phyloP scores from a whole-genome alignment of 148 eudicot species.

The Rhododendron simsii region DNA sequence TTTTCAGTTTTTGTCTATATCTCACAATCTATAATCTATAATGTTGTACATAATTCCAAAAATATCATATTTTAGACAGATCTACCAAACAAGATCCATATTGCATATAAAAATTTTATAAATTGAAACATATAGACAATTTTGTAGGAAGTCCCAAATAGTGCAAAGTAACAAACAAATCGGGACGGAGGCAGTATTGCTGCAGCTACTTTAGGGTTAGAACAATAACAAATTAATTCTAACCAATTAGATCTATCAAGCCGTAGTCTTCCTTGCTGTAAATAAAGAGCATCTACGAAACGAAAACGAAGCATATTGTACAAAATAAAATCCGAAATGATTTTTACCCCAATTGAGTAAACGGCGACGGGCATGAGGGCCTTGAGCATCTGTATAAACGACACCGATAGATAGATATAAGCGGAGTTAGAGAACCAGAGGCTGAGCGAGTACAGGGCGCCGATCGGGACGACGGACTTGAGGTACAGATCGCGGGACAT shows the following conservation, averaged over 20 bases:
- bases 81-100: too few species aligned
- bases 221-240: too few species aligned
- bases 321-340: neutral
- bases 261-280: neutral
- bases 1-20: too few species aligned
- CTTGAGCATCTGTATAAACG: slow-evolving; percentile 20
- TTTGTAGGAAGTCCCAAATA: too few species aligned
- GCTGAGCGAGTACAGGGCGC: slow-evolving; percentile 10
- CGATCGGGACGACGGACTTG: slow-evolving; percentile 14
- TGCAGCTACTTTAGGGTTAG: too few species aligned
- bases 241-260: neutral
- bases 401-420: slow-evolving; percentile 14
- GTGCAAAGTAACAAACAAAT: too few species aligned
- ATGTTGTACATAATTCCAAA: too few species aligned
- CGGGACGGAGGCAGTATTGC: too few species aligned
- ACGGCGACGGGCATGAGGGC: slow-evolving; percentile 21
- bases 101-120: too few species aligned
- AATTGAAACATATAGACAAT: too few species aligned
- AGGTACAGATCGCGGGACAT: slow-evolving; percentile 13
- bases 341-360: slow-evolving; percentile 6
- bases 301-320: neutral
- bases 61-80: too few species aligned
- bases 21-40: too few species aligned
- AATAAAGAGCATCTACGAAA: neutral
- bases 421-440: slow-evolving; percentile 19